Conservation (phyloP, 2,329 filamentous ascomycete species). For the Colletotrichum chlorophyti region DNA sequence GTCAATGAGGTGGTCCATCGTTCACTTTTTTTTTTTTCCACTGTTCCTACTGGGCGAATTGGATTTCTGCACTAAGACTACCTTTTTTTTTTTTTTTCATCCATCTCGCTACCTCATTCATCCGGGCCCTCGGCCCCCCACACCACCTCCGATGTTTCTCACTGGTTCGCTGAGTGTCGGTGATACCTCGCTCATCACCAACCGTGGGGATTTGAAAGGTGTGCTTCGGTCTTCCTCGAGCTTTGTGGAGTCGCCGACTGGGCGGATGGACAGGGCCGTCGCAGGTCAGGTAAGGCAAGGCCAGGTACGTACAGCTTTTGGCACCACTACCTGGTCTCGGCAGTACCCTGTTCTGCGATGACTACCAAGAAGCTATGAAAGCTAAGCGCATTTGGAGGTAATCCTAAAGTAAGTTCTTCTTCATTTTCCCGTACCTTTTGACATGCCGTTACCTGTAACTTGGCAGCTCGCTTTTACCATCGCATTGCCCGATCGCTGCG, state of each 20-base stretch:
- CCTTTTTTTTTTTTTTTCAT: background rate
- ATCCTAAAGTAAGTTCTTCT: slow-evolving; percentile 25
- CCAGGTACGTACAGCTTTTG: background rate
- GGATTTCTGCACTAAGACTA: background rate
- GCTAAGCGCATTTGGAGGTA: slow-evolving; percentile 24
- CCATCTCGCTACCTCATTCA: background rate
- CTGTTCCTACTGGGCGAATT: slow-evolving; percentile 5
- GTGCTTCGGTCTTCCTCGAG: background rate
- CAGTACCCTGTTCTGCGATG: slow-evolving; percentile 15
- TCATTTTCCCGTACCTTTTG: slow-evolving; percentile 13
- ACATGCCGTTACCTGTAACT: slow-evolving; percentile 11
- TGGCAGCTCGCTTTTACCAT: background rate
- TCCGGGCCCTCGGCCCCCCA: background rate
- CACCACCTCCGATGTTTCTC: slow-evolving; percentile 1
- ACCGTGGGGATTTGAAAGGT: slow-evolving; percentile 5
- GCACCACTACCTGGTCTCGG: slow-evolving; percentile 12
- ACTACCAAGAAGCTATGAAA: slow-evolving; percentile 12
- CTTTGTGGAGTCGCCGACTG: slow-evolving; percentile 25
- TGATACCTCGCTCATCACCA: slow-evolving; percentile 26
- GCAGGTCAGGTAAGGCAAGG: slow-evolving; percentile 3
- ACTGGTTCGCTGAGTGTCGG: slow-evolving; percentile 25
- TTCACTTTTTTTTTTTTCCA: slow-evolving; percentile 4
- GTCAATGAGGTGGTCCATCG: slow-evolving; percentile 4
- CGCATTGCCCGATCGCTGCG: slow-evolving; percentile 11
- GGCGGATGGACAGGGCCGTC: slow-evolving; percentile 1